Percentiles rank a stretch among this genome's conserved stretches.
These are phyloP conservation scores for Fusarium sterilihyphosum DNA, from an alignment of 2,329 filamentous ascomycete species.

Conservation along the genomic window DNA sequence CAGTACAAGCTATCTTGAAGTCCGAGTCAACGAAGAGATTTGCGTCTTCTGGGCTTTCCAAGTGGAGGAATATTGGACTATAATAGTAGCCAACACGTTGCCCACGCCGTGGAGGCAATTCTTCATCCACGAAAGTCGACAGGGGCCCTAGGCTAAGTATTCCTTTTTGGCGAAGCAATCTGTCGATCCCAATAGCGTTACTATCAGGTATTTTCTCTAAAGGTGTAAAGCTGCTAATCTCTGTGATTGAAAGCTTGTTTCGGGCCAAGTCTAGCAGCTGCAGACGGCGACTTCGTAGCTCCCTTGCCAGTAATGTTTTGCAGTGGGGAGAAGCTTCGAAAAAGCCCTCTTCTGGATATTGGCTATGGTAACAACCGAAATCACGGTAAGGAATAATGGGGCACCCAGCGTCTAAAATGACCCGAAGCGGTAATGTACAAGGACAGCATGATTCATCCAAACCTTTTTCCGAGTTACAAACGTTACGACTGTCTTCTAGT, in stretches of 20 bases:
- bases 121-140: accelerated
- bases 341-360: background rate
- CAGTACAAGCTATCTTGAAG: accelerated
- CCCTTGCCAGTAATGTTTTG: background rate
- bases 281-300: background rate
- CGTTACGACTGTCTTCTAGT: accelerated
- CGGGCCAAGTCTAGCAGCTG: background rate
- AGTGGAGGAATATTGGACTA: background rate
- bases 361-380: background rate
- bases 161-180: accelerated
- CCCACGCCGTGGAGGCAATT: accelerated
- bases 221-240: accelerated
- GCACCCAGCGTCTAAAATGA: background rate
- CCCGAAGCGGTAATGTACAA: background rate
- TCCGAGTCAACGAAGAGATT: accelerated
- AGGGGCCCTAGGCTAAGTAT: accelerated
- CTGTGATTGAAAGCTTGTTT: background rate
- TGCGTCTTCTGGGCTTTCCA: accelerated
- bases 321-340: background rate
- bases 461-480: background rate
- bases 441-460: background rate
- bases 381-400: background rate
- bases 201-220: accelerated
- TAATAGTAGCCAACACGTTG: accelerated
- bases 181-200: accelerated